phyloP scores from a whole-genome alignment of 441 rosid genomes.

The Populus tomentosa region DNA sequence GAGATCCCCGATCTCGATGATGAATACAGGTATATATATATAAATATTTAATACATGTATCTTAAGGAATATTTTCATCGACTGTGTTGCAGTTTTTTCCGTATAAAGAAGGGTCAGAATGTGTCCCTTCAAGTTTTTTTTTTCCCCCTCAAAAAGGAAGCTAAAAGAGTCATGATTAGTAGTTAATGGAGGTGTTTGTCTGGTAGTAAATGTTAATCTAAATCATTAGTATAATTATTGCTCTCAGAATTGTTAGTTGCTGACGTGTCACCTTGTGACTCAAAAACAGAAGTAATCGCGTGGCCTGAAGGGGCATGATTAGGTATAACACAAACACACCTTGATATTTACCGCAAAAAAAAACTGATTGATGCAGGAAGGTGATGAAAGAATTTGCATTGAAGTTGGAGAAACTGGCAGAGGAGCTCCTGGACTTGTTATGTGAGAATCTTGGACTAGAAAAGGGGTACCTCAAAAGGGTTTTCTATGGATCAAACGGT shows the following conservation, averaged over 20 bases:
- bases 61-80: background rate
- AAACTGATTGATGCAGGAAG: conserved; percentile 31
- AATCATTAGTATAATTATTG: too few species aligned
- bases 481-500: conserved; percentile 55
- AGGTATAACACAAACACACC: background rate
- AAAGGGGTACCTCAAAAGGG: conserved; percentile 73
- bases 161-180: background rate
- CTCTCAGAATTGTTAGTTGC: too few species aligned
- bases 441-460: conserved; percentile 88
- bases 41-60: background rate
- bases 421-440: conserved; percentile 64
- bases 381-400: conserved; percentile 68
- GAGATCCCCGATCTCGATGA: conserved; percentile 70
- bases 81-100: background rate
- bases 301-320: background rate
- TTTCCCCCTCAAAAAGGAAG: too few species aligned
- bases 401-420: conserved; percentile 77
- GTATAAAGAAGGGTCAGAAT: background rate
- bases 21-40: conserved; percentile 50
- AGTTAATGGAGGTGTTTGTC: background rate
- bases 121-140: too few species aligned
- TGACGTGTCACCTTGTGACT: too few species aligned
- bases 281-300: too few species aligned
- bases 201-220: background rate
- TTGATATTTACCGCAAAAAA: background rate